Evolutionary conservation across 2,329 filamentous ascomycete genomes (phyloP), one percentile per base, ranked within the genome.

Genomic region (Fusarium nanum): DNA sequence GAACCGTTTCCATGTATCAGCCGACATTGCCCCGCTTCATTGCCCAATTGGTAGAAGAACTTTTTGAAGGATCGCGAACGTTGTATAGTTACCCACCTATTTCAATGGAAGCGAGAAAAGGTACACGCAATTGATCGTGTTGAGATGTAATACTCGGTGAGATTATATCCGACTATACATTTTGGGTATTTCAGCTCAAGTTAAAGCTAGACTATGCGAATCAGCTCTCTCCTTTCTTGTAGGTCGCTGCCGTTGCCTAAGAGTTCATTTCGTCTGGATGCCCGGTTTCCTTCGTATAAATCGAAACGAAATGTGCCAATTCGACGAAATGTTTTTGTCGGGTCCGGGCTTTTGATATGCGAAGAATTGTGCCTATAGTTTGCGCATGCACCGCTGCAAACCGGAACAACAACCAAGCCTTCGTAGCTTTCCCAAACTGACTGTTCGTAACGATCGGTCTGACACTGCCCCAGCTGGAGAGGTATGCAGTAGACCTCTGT

Each of bases 381-480:
- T 37, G 18, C 1, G 12, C 13, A 1, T 25, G 7, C 3, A 2
- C 16, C 3, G n/a, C 3, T 34, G 12, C 7, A 12, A 8, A 13
- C 6, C 0, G 27, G 12, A 1, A 50, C 3, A 7, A 60, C 22
- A 2, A 60, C 14, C 3, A 60, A 22, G 1, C 58, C 58, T 20
- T 60, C 58, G 2, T 60, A 60, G 13, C 41, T 60, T 13, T 60
- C 58, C 58, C 58, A 60, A 2, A 60, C n/a, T 1, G 58, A 22
- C 12, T 60, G 58, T 6, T 60, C 58, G 2, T 60, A 60, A 3
- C 58, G 55, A 44, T 60, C 58, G 2, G 58, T 60, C 22, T 60
- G 55, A 28, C 58, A 37, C n/a, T 37, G 41, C 0, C 55, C 58
- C 1, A 60, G 16, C 14, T 60, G 58, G 2, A 60, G 27, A 7